A percentile compares a stretch with the other conserved stretches of the same genome.
phyloP scores from a whole-genome alignment of 1,284 basidiomycete species.

The Farysia itapuensis region DNA sequence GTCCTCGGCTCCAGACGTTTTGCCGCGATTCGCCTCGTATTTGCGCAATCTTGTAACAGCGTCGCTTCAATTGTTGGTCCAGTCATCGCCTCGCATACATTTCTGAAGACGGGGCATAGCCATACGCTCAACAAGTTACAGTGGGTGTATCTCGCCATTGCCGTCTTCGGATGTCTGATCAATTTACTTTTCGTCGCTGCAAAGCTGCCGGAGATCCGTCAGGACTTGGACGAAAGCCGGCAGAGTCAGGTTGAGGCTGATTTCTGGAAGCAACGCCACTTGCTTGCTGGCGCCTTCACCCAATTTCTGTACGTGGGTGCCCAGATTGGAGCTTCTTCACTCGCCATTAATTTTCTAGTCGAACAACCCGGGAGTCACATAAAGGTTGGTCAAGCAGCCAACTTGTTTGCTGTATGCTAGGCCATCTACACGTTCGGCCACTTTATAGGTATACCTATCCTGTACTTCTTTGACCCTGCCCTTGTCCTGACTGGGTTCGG shows the following conservation, averaged over 20 bases:
- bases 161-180: slow-evolving; percentile 68
- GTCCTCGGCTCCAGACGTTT: slow-evolving; percentile 68
- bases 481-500: slow-evolving; percentile 63
- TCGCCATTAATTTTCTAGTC: slow-evolving; percentile 68
- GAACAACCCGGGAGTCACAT: slow-evolving; percentile 27
- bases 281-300: slow-evolving; percentile 72
- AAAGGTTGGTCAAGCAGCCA: slow-evolving; percentile 9
- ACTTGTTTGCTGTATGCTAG: slow-evolving; percentile 67
- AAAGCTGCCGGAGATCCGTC: slow-evolving; percentile 72
- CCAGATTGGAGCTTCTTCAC: slow-evolving; percentile 72
- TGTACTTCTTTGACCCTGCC: slow-evolving; percentile 69
- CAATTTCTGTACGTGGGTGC: slow-evolving; percentile 74
- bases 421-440: slow-evolving; percentile 68
- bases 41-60: slow-evolving; percentile 80
- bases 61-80: slow-evolving; percentile 77
- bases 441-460: slow-evolving; percentile 66
- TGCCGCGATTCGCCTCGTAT: slow-evolving; percentile 76
- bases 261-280: slow-evolving; percentile 71
- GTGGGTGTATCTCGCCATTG: slow-evolving; percentile 78
- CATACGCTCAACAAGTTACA: slow-evolving; percentile 72
- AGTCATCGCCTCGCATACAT: slow-evolving; percentile 75
- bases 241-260: slow-evolving; percentile 60
- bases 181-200: slow-evolving; percentile 75
- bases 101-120: slow-evolving; percentile 70
- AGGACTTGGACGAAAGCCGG: slow-evolving; percentile 12